Evolutionary conservation across 164 flowering plant species (phyloP), one percentile per base, ranked within the genome.

Genomic region (Cinnamomum chago): DNA sequence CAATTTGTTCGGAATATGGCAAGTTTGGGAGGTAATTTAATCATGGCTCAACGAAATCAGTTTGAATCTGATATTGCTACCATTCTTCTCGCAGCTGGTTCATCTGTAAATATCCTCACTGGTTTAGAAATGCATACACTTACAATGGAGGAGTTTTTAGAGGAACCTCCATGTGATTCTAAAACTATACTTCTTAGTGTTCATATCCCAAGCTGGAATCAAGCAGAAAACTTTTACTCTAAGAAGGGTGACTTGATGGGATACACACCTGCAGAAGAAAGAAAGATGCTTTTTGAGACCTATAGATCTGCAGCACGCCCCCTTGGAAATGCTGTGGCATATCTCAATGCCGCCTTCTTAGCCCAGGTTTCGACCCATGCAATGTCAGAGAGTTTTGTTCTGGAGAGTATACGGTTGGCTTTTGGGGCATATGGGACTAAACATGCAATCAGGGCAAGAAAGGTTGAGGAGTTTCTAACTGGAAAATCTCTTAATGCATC

Each of bases 61-160:
- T 92, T 95, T 78, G 94, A 97, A 68, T 95, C 99, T 9, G 99
- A 95, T 80, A 81, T 95, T 73, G 89, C 90, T n/a, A 95, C 98
- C 27, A 40, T 95, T 76, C 92, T 95, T 58, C 90, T 95, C 74
- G 90, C 85, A 58, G 92, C 77, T 58, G 89, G 78, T 81, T 73
- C 98, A 70, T 70, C 62, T 18, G 87, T 93, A 18, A 70, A 70
- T 17, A 73, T 95, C 79, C 72, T 86, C 73, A 80, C 71, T 18
- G 83, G 85, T 73, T 52, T 65, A 4, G 72, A 76, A 72, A 76
- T 30, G 72, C 79, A 84, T 75, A 82, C 50, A 35, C 69, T 92
- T 60, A 82, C 85, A 74, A 70, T 95, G 72, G 93, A 90, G 75
- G 96, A 95, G 72, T 95, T 92, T 80, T 79, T 95, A 66, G 80